phyloP scores from a whole-genome alignment of 1,139 yeast genomes.

The Blastobotrys arbuscula region DNA sequence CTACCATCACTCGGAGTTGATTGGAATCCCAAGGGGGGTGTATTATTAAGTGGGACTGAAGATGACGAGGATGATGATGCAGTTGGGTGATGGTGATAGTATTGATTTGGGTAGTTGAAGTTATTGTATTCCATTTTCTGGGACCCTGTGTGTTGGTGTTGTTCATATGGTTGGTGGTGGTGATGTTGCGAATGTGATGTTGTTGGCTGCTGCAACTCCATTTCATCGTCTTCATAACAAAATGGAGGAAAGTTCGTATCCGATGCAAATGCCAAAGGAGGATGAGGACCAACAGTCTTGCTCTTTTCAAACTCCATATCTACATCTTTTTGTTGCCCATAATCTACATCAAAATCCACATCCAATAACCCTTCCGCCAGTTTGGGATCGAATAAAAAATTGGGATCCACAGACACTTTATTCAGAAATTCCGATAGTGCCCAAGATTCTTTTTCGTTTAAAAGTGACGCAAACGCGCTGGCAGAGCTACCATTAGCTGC shows the following conservation, averaged over 20 bases:
- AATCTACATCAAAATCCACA: conserved; percentile 22
- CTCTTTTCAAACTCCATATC: conserved; percentile 2
- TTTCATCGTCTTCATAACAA: conserved; percentile 5
- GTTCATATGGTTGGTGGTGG: too few relatives aligned
- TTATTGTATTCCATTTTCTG: background rate
- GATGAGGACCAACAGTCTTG: conserved; percentile 13
- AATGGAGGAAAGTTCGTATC: conserved; percentile 19
- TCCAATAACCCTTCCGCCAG: conserved; percentile 24
- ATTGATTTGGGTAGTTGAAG: background rate
- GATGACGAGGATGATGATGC: conserved; percentile 4
- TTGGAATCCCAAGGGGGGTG: background rate
- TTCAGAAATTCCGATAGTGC: conserved; percentile 36
- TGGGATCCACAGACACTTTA: conserved; percentile 35
- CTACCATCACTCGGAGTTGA: background rate
- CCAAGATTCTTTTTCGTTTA: conserved; percentile 34
- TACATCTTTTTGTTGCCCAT: conserved; percentile 18
- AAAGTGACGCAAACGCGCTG: conserved; percentile 23
- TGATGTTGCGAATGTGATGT: background rate
- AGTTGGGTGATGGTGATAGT: conserved; percentile 1
- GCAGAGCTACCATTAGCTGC: conserved; percentile 8
- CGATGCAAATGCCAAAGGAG: conserved; percentile 15
- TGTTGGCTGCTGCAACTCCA: too few relatives aligned
- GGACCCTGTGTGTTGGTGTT: too few relatives aligned
- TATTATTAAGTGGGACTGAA: background rate
- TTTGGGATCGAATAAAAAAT: conserved; percentile 33